Base-by-base conservation (phyloP, 2,329 filamentous ascomycete species). In the Berkeleyomyces rouxiae region DNA sequence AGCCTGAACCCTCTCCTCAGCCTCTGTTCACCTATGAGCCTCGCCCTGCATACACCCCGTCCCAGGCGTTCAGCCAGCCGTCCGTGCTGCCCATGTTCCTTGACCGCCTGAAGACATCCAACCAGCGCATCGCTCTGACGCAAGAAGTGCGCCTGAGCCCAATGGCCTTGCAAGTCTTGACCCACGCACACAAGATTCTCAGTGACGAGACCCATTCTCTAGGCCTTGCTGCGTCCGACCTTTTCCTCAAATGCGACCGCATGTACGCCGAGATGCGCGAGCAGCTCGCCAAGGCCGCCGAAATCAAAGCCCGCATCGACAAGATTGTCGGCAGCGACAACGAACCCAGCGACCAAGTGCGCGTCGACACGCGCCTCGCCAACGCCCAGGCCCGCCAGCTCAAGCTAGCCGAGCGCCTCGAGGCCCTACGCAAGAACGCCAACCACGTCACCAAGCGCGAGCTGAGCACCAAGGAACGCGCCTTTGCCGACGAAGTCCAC, bases 141-240 rank as follows among this genome's bases (percentile, higher is more conserved):
- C 84, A 88, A 65, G 82, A 87, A 68, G 77, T 91, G 61, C 79
- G 82, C 64, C 78, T 90, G 31, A 87, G 84, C 31, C 82, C 86
- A 10, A 81, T 86, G 31, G 88, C 86, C 1, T 77, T 91, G 16
- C 80, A 84, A 66, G 77, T 89, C 44, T 81, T 92, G 67, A 87
- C 85, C 37, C 83, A 88, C 64, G 83, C 83, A 0, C 88, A 92
- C 71, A 83, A 86, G 69, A 76, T 87, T 4, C 76, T 91, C 4
- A 83, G 83, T 66, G 79, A 80, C 7, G 86, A 91, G 71, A 89
- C 86, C 0, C 78, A 86, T 67, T 78, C 77, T 9, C 77, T 91
- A 9, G 86, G 86, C 13, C 75, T 81, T 51, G 87, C 85, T 1
- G 87, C 85, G 0, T 82, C 86, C 1, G 86, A 90, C 68, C 76